Evolutionary conservation across 2,329 filamentous ascomycete genomes (phyloP).

Genomic region (Talaromyces sp.): DNA sequence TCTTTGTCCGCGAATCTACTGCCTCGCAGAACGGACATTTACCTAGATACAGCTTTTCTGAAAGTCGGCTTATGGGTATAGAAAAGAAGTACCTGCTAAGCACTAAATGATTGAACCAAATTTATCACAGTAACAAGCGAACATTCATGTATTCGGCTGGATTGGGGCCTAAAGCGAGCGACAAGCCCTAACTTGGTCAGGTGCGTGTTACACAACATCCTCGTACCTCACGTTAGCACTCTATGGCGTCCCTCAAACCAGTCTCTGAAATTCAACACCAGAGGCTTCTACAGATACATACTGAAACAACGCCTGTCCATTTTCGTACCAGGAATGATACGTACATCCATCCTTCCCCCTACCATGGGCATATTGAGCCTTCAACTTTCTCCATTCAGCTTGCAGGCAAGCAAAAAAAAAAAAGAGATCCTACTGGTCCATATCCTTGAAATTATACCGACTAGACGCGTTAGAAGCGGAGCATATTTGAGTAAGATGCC

Average conservation of each 20-base stretch:
- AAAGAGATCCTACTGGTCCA: neutral
- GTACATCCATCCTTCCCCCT: neutral
- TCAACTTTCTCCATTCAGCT: no score
- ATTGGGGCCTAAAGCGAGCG: neutral
- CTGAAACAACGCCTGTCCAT: neutral
- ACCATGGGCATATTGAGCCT: neutral
- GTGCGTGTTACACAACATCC: neutral
- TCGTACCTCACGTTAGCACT: neutral
- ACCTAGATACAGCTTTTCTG: neutral
- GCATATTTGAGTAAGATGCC: neutral
- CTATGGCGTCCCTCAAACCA: neutral
- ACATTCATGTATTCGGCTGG: neutral
- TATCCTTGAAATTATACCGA: neutral
- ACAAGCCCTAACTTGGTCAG: neutral
- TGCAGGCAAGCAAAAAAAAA: neutral
- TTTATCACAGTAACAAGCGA: no score
- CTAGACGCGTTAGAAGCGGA: neutral
- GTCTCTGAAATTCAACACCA: neutral
- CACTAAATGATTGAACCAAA: neutral
- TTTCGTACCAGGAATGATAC: neutral
- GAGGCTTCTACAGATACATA: neutral
- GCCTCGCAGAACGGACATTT: no score
- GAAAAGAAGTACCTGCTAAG: neutral
- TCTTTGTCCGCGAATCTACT: neutral
- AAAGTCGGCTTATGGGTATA: neutral